A percentile compares a stretch with the other conserved stretches of the same genome.
Evolutionary conservation across 192 early-diverging fungal species (phyloP).

Genomic region (Anaeromyces robustus): DNA sequence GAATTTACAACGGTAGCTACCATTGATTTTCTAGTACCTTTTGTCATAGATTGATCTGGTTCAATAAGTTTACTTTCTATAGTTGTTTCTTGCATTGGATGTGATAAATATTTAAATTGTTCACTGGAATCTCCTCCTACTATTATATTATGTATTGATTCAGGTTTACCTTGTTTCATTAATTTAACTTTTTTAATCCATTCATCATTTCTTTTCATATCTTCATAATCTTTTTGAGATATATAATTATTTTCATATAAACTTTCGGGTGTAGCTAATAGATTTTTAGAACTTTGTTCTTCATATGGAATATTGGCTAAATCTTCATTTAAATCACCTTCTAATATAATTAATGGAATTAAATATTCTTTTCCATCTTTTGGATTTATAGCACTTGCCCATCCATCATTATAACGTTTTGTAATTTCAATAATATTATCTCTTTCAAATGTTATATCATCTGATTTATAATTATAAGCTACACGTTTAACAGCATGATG

Average conservation of each 20-base stretch:
- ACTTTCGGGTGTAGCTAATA: neutral
- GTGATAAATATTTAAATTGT: neutral
- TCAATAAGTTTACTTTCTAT: neutral
- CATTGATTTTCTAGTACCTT: neutral
- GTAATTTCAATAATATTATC: neutral
- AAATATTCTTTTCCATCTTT: neutral
- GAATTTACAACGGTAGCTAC: neutral
- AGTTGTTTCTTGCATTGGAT: neutral
- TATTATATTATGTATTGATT: neutral
- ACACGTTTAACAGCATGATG: neutral
- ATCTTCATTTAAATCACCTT: neutral
- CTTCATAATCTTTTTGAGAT: neutral
- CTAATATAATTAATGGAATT: neutral
- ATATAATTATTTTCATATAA: neutral
- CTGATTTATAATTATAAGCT: neutral
- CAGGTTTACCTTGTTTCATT: neutral
- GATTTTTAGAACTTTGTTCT: neutral
- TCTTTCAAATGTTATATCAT: neutral
- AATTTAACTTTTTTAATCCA: neutral
- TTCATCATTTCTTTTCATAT: neutral
- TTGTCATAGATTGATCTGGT: neutral
- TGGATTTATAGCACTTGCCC: neutral
- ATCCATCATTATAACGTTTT: neutral
- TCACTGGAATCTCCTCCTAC: too few species aligned
- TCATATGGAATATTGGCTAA: neutral